phyloP scores from a whole-genome alignment of 768 basidiomycete species.

The Pluteus cervinus region DNA sequence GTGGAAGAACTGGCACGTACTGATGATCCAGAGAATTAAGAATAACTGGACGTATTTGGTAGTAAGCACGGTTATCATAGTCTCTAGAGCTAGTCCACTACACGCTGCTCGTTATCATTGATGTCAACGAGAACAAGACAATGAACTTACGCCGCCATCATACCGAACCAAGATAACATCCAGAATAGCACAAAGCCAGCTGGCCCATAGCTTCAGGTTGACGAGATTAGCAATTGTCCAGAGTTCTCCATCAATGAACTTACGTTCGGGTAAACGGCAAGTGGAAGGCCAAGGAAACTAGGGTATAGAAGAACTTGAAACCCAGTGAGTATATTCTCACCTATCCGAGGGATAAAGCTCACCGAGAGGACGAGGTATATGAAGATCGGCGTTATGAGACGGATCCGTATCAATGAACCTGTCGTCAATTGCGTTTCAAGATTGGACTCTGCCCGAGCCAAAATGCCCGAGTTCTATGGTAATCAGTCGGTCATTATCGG shows the following conservation, averaged over 20 bases:
- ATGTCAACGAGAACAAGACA: not conserved
- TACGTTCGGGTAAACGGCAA: slow-evolving; percentile 40
- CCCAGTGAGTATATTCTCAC: not conserved
- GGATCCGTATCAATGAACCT: slow-evolving; percentile 30
- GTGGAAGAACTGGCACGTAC: slow-evolving; percentile 17
- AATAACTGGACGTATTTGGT: slow-evolving; percentile 38
- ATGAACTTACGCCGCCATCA: slow-evolving; percentile 35
- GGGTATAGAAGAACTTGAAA: slow-evolving; percentile 35
- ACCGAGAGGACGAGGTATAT: slow-evolving; percentile 39
- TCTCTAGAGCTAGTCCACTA: slow-evolving; percentile 45
- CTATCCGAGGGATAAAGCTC: slow-evolving; percentile 6
- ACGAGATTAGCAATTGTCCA: not conserved
- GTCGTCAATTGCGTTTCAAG: slow-evolving; percentile 32
- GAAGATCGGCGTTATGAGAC: slow-evolving; percentile 29
- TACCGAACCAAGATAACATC: slow-evolving; percentile 47
- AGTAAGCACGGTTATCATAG: slow-evolving; percentile 45
- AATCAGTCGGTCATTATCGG: not conserved
- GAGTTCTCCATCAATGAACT: slow-evolving; percentile 8
- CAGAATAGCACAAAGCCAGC: slow-evolving; percentile 47
- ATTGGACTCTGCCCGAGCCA: slow-evolving; percentile 29
- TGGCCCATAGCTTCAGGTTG: slow-evolving; percentile 25
- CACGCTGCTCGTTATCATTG: not conserved
- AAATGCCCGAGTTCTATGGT: slow-evolving; percentile 25
- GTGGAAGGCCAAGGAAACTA: slow-evolving; percentile 42
- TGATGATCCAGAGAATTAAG: slow-evolving; percentile 47